Evolutionary conservation across 495 filamentous ascomycete genomes (phyloP).

Genomic region (Cenococcum geophilum): DNA sequence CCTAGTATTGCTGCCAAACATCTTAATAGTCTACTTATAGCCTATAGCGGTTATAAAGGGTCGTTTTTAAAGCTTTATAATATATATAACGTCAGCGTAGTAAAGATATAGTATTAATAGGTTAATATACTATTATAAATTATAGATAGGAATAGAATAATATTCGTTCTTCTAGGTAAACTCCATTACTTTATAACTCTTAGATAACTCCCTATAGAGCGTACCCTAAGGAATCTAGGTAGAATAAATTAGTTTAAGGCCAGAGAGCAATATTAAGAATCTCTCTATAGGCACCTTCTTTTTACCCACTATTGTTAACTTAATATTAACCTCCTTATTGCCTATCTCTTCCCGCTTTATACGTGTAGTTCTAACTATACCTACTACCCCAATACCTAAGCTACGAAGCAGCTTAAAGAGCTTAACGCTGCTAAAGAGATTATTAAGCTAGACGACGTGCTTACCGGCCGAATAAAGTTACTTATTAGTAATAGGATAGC

Average conservation of each 20-base stretch:
- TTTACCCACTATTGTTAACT: no score
- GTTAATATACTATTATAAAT: no score
- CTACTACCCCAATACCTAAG: not conserved
- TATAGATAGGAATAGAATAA: no score
- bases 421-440: no score
- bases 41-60: not conserved
- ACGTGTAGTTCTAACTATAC: constrained; percentile 1
- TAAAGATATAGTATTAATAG: not conserved
- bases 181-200: no score
- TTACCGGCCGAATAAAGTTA: not conserved
- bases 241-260: no score
- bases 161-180: no score
- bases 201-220: no score
- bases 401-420: not conserved
- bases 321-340: not conserved
- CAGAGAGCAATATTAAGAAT: no score
- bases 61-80: no score
- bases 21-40: not conserved
- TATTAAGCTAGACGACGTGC: constrained; percentile 2
- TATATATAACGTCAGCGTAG: not conserved
- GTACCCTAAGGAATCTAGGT: no score
- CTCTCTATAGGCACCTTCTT: no score
- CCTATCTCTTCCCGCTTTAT: not conserved
- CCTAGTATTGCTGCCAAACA: not conserved
- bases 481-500: not conserved